A percentile compares a stretch with the other conserved stretches of the same genome.
These are phyloP conservation scores for Eucalyptus erythrocorys DNA, from an alignment of 345 rosid species.

Conservation along the genomic window DNA sequence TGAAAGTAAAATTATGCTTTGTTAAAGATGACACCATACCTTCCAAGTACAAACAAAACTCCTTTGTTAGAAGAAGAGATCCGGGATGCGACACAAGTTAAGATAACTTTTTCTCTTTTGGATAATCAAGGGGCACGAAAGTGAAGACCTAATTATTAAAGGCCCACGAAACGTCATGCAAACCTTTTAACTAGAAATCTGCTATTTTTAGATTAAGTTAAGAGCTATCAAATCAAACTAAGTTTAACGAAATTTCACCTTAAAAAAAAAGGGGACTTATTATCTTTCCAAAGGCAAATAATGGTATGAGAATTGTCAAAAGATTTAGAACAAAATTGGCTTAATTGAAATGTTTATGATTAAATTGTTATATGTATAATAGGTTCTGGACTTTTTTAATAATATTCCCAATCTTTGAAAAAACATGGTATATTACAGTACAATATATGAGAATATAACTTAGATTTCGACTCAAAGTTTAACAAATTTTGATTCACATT, in stretches of 20 bases:
- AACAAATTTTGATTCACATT: no score
- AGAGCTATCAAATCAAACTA: not conserved
- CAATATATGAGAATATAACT: no score
- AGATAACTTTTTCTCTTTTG: not conserved
- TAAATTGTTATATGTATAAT: accelerated
- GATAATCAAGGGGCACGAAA: not conserved
- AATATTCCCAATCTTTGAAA: not conserved
- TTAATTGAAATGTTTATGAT: no score
- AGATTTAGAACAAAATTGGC: accelerated
- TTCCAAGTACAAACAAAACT: not conserved
- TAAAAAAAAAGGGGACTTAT: not conserved
- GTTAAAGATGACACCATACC: not conserved
- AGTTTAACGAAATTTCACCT: not conserved
- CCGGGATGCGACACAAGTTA: not conserved
- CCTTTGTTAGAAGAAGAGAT: not conserved
- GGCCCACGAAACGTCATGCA: not conserved
- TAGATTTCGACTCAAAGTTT: no score
- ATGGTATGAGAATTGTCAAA: not conserved
- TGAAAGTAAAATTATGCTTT: not conserved
- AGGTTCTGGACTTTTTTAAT: not conserved
- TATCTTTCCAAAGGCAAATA: not conserved
- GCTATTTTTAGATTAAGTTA: not conserved
- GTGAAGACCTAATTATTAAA: not conserved
- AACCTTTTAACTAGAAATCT: not conserved
- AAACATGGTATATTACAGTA: not conserved